A percentile compares a stretch with the other conserved stretches of the same genome.
These are phyloP conservation scores for Nannochloropsis gaditana DNA, from an alignment of 108 stramenopile genomes.

Conservation along the genomic window DNA sequence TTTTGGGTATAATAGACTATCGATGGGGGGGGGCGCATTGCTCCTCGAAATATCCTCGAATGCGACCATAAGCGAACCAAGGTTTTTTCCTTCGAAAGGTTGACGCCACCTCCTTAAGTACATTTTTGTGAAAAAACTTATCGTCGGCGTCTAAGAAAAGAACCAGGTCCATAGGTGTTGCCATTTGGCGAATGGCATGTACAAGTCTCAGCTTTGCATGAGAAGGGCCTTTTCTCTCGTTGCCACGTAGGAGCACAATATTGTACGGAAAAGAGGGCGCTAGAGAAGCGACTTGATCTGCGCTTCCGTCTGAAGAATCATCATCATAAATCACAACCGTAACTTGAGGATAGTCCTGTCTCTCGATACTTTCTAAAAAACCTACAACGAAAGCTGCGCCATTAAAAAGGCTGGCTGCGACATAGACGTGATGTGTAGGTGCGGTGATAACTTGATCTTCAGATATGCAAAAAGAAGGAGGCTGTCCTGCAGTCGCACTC, in stretches of 20 bases:
- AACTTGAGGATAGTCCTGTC: not conserved
- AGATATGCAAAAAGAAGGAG: too few relatives aligned
- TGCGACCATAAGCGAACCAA: not conserved
- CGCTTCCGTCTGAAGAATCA: not conserved
- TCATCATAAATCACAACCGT: not conserved
- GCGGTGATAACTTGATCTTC: too few relatives aligned
- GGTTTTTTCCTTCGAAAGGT: not conserved
- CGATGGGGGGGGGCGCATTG: not conserved
- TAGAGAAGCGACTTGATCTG: not conserved
- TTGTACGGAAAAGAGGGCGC: not conserved
- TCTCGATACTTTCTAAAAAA: not conserved
- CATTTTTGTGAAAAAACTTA: not conserved
- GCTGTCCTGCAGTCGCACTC: too few relatives aligned
- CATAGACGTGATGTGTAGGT: not conserved
- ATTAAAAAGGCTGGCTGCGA: not conserved
- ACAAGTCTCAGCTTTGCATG: not conserved
- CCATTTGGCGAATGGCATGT: not conserved
- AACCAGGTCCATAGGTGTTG: not conserved
- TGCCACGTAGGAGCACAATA: not conserved
- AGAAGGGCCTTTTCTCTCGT: not conserved
- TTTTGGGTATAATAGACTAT: not conserved
- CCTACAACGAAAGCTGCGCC: not conserved
- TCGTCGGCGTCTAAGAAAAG: not conserved
- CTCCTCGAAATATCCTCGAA: not conserved
- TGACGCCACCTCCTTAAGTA: not conserved